Base-by-base conservation (phyloP, 805 yeast species). In the Sugiyamaella smithiae region DNA sequence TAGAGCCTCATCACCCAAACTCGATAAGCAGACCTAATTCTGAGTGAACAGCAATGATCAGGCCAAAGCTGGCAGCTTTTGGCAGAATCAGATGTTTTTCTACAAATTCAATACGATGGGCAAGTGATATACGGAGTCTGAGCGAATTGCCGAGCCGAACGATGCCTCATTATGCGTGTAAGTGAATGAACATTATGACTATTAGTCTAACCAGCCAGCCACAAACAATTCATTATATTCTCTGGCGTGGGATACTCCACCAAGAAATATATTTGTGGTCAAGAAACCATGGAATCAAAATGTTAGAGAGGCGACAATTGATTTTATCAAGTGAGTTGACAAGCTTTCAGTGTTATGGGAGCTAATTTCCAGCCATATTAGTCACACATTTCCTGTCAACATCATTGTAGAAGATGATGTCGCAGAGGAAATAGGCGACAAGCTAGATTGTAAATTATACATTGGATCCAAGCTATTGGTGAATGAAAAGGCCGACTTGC, bases 271-370 rank as follows among this genome's bases (percentile, higher is more conserved):
- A 7, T 75, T 84, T 47, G 72, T 91, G 14, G 87, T 88, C 25
- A 90, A 89, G 67, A 91, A 91, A 62, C 96, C 96, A 1, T 80
- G 86, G 82, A 79, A 87, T 44, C 64, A 68, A 1, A 68, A 70
- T 6, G 95, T 88, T 2, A 71, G 82, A 11, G 67, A 70, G 5
- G 88, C 93, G 3, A 78, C 84, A 79, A 73, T 80, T 5, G 70
- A 72, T 40, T 84, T 90, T 53, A 77, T 89, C 16, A 66, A 51
- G 38, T 35, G 20, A 35, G 38, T 14, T 29, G 33, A 6, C 14
- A 4, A 29, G n/a, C n/a, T 29, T 36, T 50, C 40, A 3, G 44
- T 50, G 20, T 25, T n/a, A 25, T n/a, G 16, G 16, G 35, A 14
- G 46, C 38, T 35, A 35, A 35, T 20, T 5, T 16, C 5, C 19